These are phyloP conservation scores for Trichomonas vaginalis DNA, from an alignment of 208 protist genomes.

Conservation along the genomic window DNA sequence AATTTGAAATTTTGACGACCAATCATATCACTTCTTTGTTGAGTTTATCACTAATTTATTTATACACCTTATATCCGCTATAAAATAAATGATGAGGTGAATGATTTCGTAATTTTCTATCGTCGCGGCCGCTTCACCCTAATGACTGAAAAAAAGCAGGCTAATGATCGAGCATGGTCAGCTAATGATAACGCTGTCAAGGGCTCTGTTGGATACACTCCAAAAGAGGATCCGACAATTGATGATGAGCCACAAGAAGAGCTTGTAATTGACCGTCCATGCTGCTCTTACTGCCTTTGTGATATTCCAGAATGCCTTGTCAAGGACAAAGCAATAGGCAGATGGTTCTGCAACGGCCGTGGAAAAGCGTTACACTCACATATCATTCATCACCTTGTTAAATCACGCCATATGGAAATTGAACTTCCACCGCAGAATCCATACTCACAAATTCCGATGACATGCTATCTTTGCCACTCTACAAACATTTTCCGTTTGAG, in stretches of 20 bases:
- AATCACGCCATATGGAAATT: constrained; percentile 15
- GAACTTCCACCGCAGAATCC: not conserved
- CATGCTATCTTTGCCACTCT: constrained; percentile 1
- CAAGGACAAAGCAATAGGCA: constrained; percentile 52
- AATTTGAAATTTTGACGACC: no score
- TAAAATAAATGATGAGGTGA: no score
- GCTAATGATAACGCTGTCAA: not conserved
- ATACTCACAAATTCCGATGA: not conserved
- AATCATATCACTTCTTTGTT: no score
- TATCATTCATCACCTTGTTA: constrained; percentile 25
- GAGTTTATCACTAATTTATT: no score
- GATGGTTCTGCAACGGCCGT: constrained; percentile 71
- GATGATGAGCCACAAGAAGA: not conserved
- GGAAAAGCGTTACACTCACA: constrained; percentile 32
- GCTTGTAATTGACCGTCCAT: not conserved
- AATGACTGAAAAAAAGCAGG: not conserved
- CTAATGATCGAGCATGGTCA: not conserved
- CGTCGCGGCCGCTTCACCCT: not conserved
- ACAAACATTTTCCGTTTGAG: constrained; percentile 20
- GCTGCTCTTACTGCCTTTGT: not conserved
- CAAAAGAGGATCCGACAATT: not conserved
- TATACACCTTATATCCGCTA: no score
- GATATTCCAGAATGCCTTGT: constrained; percentile 56
- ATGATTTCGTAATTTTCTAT: no score
- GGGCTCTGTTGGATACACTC: not conserved